Evolutionary conservation across 2,329 filamentous ascomycete genomes (phyloP), one percentile per base, ranked within the genome.

Genomic region (Ascocoryne sarcoides): DNA sequence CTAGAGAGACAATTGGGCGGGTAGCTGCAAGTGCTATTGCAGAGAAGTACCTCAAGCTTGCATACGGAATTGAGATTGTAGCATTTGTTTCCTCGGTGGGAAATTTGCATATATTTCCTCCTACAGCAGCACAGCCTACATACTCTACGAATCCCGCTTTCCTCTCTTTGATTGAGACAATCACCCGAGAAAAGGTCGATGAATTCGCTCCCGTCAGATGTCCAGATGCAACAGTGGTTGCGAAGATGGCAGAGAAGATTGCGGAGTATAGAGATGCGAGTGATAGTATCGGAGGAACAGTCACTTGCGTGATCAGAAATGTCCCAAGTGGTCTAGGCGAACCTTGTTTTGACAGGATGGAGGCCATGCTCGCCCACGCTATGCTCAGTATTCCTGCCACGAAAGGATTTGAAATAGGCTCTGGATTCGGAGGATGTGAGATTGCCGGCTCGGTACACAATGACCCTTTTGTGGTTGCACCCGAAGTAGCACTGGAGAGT

Each of bases 371-470:
- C 34, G 89, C 79, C 18, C 90, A 96, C 59, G 92, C 85, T 36
- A 96, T 98, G 85, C 75, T 96, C 48, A 87, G 79, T 60, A 95
- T 96, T 55, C 92, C 92, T 4, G 88, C 92, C 3, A 90, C 84
- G 28, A 98, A 96, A 68, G 90, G 84, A 40, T 96, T 96, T 59
- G 90, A 96, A 61, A 82, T 96, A 50, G 92, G 92, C 40, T 94
- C 85, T 39, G 92, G 92, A 10, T 96, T 96, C 62, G 79, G 73
- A 37, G 90, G 92, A 43, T 84, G 83, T 56, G 83, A 89, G 60
- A 74, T 96, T 29, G 82, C 83, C 2, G 90, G 92, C 16, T 92
- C 84, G n/a, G 73, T 73, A 40, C 89, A 96, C 74, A 96, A 96
- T 62, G 90, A 96, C 62, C 70, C 84, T 40, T 95, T 94, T 64